These are phyloP conservation scores for Camellia lanceoleosa DNA, from an alignment of 148 eudicot genomes.

Conservation along the genomic window DNA sequence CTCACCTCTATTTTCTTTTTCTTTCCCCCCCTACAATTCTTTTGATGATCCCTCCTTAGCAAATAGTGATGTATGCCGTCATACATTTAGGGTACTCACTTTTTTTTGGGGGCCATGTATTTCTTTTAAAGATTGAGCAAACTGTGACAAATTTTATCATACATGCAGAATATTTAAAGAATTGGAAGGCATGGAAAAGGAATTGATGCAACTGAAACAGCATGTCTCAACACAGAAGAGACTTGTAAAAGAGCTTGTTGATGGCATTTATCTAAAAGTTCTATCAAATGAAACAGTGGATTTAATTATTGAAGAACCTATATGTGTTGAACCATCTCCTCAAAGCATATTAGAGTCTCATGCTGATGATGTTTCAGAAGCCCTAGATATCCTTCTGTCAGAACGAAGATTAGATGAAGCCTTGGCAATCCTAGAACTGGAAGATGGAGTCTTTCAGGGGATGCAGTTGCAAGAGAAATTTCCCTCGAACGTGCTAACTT, in stretches of 20 bases:
- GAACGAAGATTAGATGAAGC: conserved; percentile 43
- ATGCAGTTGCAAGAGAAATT: conserved; percentile 22
- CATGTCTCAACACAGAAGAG: conserved; percentile 32
- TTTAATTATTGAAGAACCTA: conserved; percentile 22
- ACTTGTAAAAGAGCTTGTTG: conserved; percentile 27
- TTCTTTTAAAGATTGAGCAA: background rate
- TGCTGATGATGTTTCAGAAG: conserved; percentile 25
- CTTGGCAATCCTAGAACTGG: conserved; percentile 34
- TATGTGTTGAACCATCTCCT: conserved; percentile 20
- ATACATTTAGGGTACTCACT: background rate
- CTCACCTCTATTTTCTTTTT: background rate
- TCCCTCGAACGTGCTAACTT: conserved; percentile 21
- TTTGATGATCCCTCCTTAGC: background rate
- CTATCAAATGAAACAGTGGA: conserved; percentile 27
- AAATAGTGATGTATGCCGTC: background rate
- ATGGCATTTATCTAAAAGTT: conserved; percentile 13
- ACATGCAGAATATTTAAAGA: conserved; percentile 39
- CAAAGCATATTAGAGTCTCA: conserved; percentile 24
- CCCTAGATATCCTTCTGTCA: conserved; percentile 34
- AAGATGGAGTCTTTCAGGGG: conserved; percentile 22
- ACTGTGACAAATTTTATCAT: background rate
- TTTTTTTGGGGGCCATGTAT: background rate
- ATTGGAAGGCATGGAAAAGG: conserved; percentile 32
- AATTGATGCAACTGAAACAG: conserved; percentile 31
- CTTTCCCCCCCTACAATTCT: background rate